A percentile compares a stretch with the other conserved stretches of the same genome.
phyloP scores from a whole-genome alignment of 306 rosid species.

The Ormosia emarginata region DNA sequence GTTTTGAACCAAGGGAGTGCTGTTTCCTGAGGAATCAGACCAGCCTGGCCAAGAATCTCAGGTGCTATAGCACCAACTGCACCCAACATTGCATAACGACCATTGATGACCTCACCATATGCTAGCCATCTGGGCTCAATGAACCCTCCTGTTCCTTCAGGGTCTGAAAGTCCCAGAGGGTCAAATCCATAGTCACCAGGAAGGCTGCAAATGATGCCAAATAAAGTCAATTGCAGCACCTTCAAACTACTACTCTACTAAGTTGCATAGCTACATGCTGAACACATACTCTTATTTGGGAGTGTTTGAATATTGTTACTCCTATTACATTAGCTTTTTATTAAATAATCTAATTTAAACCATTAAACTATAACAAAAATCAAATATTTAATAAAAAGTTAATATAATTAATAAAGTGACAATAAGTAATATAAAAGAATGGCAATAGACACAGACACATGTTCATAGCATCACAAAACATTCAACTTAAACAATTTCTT shows the following conservation, averaged over 20 bases:
- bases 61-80: slow-evolving; percentile 87
- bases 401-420: too few relatives aligned
- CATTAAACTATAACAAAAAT: too few relatives aligned
- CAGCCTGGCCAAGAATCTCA: slow-evolving; percentile 69
- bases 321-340: too few relatives aligned
- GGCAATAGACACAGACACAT: too few relatives aligned
- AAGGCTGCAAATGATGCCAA: slow-evolving; percentile 44
- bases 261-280: background rate
- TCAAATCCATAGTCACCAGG: slow-evolving; percentile 97
- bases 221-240: slow-evolving; percentile 11
- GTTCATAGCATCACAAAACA: background rate
- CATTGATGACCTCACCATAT: slow-evolving; percentile 87
- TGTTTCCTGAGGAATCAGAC: slow-evolving; percentile 77
- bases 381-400: too few relatives aligned
- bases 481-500: background rate
- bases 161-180: slow-evolving; percentile 95
- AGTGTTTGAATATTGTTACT: too few relatives aligned
- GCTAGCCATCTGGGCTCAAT: slow-evolving; percentile 95
- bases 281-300: background rate
- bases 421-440: too few relatives aligned
- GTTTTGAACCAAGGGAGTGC: slow-evolving; percentile 98
- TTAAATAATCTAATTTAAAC: too few relatives aligned
- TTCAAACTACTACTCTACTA: background rate
- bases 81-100: slow-evolving; percentile 86
- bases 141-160: slow-evolving; percentile 97